phyloP scores from a whole-genome alignment of 768 basidiomycete species.

The Arthromyces matolae region DNA sequence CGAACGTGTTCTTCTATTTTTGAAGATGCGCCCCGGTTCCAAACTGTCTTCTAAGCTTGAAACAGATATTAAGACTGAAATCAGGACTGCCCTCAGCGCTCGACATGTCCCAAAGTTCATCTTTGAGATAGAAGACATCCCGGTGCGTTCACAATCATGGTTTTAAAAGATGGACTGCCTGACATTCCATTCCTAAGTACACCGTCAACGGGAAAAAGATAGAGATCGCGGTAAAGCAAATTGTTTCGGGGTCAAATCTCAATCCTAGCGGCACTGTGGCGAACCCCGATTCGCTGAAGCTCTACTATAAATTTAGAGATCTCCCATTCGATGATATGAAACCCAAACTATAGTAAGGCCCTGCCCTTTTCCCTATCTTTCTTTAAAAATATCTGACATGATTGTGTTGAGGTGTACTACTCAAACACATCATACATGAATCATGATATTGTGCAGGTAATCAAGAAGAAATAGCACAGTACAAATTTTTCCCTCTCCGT shows the following conservation, averaged over 20 bases:
- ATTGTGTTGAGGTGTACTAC: neutral
- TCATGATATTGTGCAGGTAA: too few relatives aligned
- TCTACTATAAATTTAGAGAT: slow-evolving; percentile 62
- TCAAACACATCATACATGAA: too few relatives aligned
- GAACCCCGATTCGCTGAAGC: slow-evolving; percentile 61
- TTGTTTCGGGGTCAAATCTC: slow-evolving; percentile 62
- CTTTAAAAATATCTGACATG: too few relatives aligned
- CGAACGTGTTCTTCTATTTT: slow-evolving; percentile 72
- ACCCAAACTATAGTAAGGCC: slow-evolving; percentile 13
- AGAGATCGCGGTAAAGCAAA: slow-evolving; percentile 76
- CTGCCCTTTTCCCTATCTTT: too few relatives aligned
- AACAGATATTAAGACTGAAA: slow-evolving; percentile 49
- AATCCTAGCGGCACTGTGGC: slow-evolving; percentile 73
- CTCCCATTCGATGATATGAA: slow-evolving; percentile 24
- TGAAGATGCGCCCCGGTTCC: slow-evolving; percentile 55
- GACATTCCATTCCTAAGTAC: slow-evolving; percentile 39
- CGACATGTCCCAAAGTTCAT: slow-evolving; percentile 74
- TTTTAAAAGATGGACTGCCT: neutral
- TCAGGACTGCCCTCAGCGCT: slow-evolving; percentile 57
- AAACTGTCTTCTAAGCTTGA: slow-evolving; percentile 42
- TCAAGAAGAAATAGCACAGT: too few relatives aligned
- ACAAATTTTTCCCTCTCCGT: too few relatives aligned
- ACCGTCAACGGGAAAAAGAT: slow-evolving; percentile 78
- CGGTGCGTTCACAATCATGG: slow-evolving; percentile 40
- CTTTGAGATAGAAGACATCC: slow-evolving; percentile 62